Evolutionary conservation across 2,329 filamentous ascomycete species (phyloP), one percentile per base, ranked within the genome.

Genomic region (Neofusicoccum cordaticola): DNA sequence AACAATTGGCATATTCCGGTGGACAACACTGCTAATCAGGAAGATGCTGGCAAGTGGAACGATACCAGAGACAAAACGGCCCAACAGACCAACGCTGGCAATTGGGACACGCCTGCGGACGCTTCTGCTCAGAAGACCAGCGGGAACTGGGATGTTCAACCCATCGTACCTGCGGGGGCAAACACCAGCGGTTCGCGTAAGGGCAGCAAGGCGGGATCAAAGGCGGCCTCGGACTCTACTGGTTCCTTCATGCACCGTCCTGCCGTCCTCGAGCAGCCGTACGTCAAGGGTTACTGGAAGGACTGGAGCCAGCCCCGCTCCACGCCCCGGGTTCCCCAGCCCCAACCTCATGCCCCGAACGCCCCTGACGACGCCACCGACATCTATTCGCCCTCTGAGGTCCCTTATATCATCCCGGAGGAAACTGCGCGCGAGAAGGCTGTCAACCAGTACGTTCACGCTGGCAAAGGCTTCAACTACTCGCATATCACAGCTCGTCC

Each of bases 391-490:
- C 72, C 74, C 5, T 72, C 74, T 6, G 71, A 74, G 4, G 71
- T 75, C 0, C 66, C 76, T 1, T 68, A 68, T 34, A 68, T 63
- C 3, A 66, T 73, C 34, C 64, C 66, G 42, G 66, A 67, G 42
- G 51, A 62, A 0, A 62, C 51, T 0, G 68, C 69, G 0, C 58
- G 62, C 31, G 66, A 69, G 50, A 69, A 68, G 34, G 65, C 68
- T 3, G 58, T 78, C 8, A 57, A 73, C 15, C 71, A 76, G 56
- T 72, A 77, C 61, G 75, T 78, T 0, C 70, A 68, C 17, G 67
- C 70, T 0, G 78, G 79, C 12, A 70, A 71, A 62, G 78, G 76
- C 1, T 73, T 71, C 1, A 64, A 69, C 15, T 82, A 82, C 64
- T 67, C 70, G 1, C 80, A 82, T 66, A 68, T 69, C 0, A 67